phyloP scores from a whole-genome alignment of 768 basidiomycete genomes.

The Suillus occidentalis region DNA sequence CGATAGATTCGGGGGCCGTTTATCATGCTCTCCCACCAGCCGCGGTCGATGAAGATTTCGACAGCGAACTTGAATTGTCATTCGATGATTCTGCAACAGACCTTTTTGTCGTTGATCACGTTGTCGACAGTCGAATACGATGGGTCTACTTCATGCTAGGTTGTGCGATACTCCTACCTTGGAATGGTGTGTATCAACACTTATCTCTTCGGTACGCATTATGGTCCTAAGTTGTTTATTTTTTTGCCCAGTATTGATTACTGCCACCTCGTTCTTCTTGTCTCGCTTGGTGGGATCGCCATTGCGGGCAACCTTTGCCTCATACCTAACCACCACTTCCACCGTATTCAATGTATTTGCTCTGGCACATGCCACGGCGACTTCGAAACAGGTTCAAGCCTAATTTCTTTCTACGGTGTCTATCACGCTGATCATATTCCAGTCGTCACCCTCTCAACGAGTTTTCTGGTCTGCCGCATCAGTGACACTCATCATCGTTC shows the following conservation, averaged over 20 bases:
- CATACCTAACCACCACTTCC: constrained; percentile 62
- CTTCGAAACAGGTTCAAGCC: constrained; percentile 60
- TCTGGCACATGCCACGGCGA: constrained; percentile 72
- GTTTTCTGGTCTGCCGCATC: constrained; percentile 39
- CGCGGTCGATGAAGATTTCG: constrained; percentile 12
- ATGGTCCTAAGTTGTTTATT: constrained; percentile 4
- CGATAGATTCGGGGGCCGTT: constrained; percentile 9
- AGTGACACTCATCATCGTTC: constrained; percentile 34
- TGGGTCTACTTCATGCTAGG: constrained; percentile 80
- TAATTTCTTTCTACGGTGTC: neutral
- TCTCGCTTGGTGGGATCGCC: constrained; percentile 66
- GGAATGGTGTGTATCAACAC: constrained; percentile 71
- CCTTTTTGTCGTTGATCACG: constrained; percentile 15
- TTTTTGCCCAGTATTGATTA: constrained; percentile 67
- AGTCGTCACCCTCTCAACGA: constrained; percentile 66
- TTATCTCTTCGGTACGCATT: neutral
- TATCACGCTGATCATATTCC: constrained; percentile 11
- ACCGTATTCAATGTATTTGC: constrained; percentile 67
- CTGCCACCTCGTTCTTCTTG: constrained; percentile 79
- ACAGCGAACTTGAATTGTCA: constrained; percentile 4
- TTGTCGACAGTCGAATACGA: constrained; percentile 44
- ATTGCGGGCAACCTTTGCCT: constrained; percentile 59
- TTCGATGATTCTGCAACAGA: constrained; percentile 25
- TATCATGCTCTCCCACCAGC: constrained; percentile 25
- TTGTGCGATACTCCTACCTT: constrained; percentile 79